Evolutionary conservation across 768 basidiomycete genomes (phyloP).

Genomic region (Russula ochroleuca): DNA sequence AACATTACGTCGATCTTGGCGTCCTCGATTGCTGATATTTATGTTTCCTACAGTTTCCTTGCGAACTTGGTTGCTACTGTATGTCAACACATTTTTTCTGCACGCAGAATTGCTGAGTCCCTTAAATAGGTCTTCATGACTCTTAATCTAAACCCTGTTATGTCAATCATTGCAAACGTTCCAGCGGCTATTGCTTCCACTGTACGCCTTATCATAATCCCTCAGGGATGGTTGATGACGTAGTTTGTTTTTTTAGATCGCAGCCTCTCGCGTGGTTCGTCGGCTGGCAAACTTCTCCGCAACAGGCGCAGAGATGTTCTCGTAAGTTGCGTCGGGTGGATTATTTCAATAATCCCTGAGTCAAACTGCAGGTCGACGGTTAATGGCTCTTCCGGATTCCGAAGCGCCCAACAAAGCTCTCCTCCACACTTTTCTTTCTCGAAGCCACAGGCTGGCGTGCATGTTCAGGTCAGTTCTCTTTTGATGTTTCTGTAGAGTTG

Average conservation of each 20-base stretch:
- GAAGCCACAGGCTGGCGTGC: slow-evolving; percentile 31
- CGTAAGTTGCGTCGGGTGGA: slow-evolving; percentile 14
- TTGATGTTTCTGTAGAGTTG: not conserved
- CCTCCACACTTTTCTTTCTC: slow-evolving; percentile 21
- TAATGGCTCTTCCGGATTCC: slow-evolving; percentile 25
- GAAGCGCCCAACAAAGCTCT: slow-evolving; percentile 13
- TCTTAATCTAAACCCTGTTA: slow-evolving; percentile 58
- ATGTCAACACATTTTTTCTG: not conserved
- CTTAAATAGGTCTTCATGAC: slow-evolving; percentile 61
- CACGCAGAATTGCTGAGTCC: not conserved
- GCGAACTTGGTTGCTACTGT: slow-evolving; percentile 41
- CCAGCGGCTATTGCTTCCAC: slow-evolving; percentile 43
- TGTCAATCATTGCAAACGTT: slow-evolving; percentile 63
- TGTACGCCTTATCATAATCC: not conserved
- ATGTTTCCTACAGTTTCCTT: slow-evolving; percentile 34
- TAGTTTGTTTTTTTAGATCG: slow-evolving; percentile 42
- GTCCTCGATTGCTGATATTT: slow-evolving; percentile 30
- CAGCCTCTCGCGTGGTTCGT: slow-evolving; percentile 57
- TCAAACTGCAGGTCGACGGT: slow-evolving; percentile 24
- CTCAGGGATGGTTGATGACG: not conserved
- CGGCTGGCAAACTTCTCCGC: slow-evolving; percentile 49
- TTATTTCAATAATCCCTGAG: slow-evolving; percentile 27
- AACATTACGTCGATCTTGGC: slow-evolving; percentile 12
- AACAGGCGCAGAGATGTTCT: slow-evolving; percentile 32
- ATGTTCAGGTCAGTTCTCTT: slow-evolving; percentile 36